A percentile compares a stretch with the other conserved stretches of the same genome.
These are phyloP conservation scores for Aegilops tauschii DNA, from an alignment of 176 grass and related monocot genomes.

Conservation along the genomic window DNA sequence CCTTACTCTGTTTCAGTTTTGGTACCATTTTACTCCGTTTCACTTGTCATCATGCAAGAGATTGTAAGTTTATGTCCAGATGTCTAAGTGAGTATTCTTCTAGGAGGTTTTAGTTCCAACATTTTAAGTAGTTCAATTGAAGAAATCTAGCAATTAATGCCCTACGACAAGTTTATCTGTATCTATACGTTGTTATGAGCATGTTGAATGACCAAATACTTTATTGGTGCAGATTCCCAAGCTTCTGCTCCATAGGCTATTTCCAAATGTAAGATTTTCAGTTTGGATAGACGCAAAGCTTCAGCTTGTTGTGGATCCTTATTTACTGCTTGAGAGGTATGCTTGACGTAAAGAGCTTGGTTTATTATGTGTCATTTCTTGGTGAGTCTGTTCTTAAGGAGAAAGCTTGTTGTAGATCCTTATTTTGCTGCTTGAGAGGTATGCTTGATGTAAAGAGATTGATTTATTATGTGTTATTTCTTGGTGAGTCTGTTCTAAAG, in stretches of 20 bases:
- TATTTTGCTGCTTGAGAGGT: constrained; percentile 90
- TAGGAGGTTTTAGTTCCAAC: neutral
- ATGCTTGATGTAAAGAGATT: constrained; percentile 30
- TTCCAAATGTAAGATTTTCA: constrained; percentile 87
- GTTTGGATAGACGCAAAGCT: constrained; percentile 99
- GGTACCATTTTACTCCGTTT: neutral
- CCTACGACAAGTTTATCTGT: neutral
- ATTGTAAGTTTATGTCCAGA: neutral
- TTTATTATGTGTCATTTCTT: neutral
- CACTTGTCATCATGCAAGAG: neutral
- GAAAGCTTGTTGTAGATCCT: constrained; percentile 66
- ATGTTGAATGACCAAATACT: constrained; percentile 24
- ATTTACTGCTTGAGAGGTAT: constrained; percentile 94
- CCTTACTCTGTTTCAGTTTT: neutral
- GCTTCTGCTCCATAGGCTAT: constrained; percentile 95
- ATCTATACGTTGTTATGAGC: neutral
- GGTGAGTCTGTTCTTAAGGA: neutral
- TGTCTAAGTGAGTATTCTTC: neutral
- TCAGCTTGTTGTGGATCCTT: constrained; percentile 79
- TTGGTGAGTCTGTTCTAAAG: neutral
- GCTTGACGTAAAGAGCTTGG: constrained; percentile 28
- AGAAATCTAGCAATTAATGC: neutral
- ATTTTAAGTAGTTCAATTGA: neutral
- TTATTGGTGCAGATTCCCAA: constrained; percentile 78
- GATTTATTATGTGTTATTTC: neutral